A percentile compares a stretch with the other conserved stretches of the same genome.
phyloP scores from a whole-genome alignment of 805 yeast genomes.

The Ogataea paraovalis region DNA sequence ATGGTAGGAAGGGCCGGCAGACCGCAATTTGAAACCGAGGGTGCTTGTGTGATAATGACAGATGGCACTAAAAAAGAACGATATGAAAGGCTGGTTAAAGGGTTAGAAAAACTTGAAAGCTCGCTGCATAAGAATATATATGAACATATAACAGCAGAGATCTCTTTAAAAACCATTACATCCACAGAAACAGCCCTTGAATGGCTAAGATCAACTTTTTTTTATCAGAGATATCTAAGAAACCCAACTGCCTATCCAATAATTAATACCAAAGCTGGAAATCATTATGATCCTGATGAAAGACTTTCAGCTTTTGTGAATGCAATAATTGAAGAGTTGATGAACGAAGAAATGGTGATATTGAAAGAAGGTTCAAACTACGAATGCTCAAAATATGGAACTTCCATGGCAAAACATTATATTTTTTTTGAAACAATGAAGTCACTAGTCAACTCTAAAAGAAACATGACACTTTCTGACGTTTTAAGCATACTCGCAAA shows the following conservation, averaged over 20 bases:
- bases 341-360: conserved; percentile 30
- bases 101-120: conserved; percentile 45
- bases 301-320: conserved; percentile 34
- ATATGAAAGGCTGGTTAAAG: conserved; percentile 41
- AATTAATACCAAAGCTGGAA: conserved; percentile 13
- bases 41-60: conserved; percentile 50
- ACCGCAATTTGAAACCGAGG: conserved; percentile 51
- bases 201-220: conserved; percentile 49
- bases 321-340: conserved; percentile 30
- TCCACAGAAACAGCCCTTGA: conserved; percentile 35
- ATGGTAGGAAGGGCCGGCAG: conserved; percentile 69
- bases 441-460: conserved; percentile 22
- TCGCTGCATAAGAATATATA: conserved; percentile 36
- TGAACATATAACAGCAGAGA: conserved; percentile 43
- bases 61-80: conserved; percentile 28
- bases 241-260: conserved; percentile 40
- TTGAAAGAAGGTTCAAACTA: conserved; percentile 11
- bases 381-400: conserved; percentile 39
- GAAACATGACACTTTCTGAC: conserved; percentile 13
- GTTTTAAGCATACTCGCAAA: conserved; percentile 29
- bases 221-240: conserved; percentile 39
- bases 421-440: conserved; percentile 42
- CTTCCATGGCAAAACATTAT: conserved; percentile 47
- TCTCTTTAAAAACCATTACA: conserved; percentile 37
- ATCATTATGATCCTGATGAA: conserved; percentile 23